Conservation (phyloP, 352 stramenopile species). For the Plasmopara viticola region DNA sequence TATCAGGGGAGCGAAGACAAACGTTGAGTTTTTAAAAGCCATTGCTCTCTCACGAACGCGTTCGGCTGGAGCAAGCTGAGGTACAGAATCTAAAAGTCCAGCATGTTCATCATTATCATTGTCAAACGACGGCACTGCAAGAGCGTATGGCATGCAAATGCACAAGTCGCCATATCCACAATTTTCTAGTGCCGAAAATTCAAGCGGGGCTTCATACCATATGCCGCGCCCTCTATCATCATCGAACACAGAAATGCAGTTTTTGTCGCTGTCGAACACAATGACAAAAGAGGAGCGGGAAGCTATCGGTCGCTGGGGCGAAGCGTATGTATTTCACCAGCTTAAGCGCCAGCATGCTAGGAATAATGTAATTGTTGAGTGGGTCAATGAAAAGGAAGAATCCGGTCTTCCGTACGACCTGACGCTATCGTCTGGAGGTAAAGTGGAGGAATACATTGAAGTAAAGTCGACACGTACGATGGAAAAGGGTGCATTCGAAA, state of each 20-base stretch:
- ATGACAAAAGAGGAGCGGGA: slow-evolving; percentile 72
- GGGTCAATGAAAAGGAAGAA: slow-evolving; percentile 77
- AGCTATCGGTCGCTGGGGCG: slow-evolving; percentile 77
- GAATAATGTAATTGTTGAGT: slow-evolving; percentile 39
- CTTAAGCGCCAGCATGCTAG: slow-evolving; percentile 40
- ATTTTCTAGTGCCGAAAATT: slow-evolving; percentile 6
- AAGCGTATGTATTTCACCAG: slow-evolving; percentile 79
- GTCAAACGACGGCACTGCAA: slow-evolving; percentile 6
- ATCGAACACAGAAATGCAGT: slow-evolving; percentile 9
- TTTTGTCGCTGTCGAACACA: slow-evolving; percentile 34
- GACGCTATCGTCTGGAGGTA: slow-evolving; percentile 38
- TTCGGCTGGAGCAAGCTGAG: slow-evolving; percentile 56
- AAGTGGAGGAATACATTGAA: slow-evolving; percentile 75
- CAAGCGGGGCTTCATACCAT: slow-evolving; percentile 9
- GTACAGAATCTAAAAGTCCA: slow-evolving; percentile 23
- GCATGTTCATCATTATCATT: slow-evolving; percentile 10
- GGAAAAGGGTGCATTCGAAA: slow-evolving; percentile 85
- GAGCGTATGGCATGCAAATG: slow-evolving; percentile 10
- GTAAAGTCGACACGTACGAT: slow-evolving; percentile 84
- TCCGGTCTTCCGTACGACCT: slow-evolving; percentile 82
- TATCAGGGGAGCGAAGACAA: slow-evolving; percentile 42
- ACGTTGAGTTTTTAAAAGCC: slow-evolving; percentile 56
- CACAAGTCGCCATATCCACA: slow-evolving; percentile 14
- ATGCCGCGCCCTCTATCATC: slow-evolving; percentile 5
- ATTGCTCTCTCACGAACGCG: slow-evolving; percentile 30